Conservation (phyloP, 768 basidiomycete genomes). For the Leccinum variicolor region DNA sequence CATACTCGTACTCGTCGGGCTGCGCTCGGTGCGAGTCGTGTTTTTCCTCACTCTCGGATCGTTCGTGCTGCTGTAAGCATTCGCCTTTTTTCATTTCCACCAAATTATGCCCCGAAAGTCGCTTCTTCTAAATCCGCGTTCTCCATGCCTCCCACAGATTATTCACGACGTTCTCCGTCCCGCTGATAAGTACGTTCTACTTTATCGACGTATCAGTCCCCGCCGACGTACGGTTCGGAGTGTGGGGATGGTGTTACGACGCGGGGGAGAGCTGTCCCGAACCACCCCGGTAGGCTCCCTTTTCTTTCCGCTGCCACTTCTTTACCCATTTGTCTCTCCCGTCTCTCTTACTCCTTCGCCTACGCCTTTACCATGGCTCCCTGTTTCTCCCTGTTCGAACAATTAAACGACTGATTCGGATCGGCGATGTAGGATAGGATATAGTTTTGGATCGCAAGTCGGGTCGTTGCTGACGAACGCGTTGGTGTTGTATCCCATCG, state of each 20-base stretch:
- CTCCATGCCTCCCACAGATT: background rate
- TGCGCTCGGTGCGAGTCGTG: conserved; percentile 4
- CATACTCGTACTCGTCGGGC: background rate
- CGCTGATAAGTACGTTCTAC: background rate
- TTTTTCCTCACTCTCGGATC: background rate
- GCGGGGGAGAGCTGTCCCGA: background rate
- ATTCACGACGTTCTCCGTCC: background rate
- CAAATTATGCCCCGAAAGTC: background rate
- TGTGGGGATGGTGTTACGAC: background rate
- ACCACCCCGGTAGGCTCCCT: background rate
- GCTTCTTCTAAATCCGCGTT: background rate
- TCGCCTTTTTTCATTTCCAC: background rate
- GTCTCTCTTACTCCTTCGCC: background rate
- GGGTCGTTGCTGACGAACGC: background rate
- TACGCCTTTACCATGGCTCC: background rate
- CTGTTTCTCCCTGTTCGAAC: background rate
- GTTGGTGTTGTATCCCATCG: background rate
- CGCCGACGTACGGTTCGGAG: background rate
- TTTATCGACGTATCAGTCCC: background rate
- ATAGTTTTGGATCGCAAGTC: background rate
- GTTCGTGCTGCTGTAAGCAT: background rate
- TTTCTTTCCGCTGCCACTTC: background rate
- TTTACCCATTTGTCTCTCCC: too few relatives aligned
- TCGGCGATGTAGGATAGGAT: background rate
- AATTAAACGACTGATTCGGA: background rate